Percentiles rank a stretch among this genome's conserved stretches.
Conservation (phyloP, 23 red algal genomes). For the Gracilaria vermiculophylla region DNA sequence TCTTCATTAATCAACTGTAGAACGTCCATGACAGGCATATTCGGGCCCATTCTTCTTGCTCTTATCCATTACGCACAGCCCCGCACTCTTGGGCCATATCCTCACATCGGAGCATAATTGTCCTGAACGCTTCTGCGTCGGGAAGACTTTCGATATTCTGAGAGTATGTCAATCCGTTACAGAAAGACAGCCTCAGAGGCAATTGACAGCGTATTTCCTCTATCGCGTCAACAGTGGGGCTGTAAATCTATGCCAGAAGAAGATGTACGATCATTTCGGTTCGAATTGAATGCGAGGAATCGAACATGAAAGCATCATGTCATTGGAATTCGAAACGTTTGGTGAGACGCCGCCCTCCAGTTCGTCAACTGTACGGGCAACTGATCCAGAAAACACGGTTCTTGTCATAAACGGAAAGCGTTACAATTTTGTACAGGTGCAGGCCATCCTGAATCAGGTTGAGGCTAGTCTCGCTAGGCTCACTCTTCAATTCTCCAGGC, state of each 20-base stretch:
- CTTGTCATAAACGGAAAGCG: conserved; percentile 4
- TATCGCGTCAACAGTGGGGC: not conserved
- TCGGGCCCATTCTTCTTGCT: not conserved
- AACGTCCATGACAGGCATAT: not conserved
- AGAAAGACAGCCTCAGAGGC: not conserved
- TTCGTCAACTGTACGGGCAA: not conserved
- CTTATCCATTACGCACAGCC: too few species aligned
- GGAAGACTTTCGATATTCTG: not conserved
- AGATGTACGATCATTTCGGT: not conserved
- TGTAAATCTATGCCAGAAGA: not conserved
- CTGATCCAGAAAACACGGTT: not conserved
- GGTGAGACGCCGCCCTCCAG: not conserved
- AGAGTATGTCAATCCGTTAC: not conserved
- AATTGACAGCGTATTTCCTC: not conserved
- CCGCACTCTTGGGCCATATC: not conserved
- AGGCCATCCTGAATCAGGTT: not conserved
- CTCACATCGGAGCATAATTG: not conserved
- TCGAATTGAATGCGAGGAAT: not conserved
- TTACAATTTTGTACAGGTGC: not conserved
- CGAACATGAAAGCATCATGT: conserved; percentile 17
- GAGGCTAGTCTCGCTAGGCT: conserved; percentile 8
- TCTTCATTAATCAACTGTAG: conserved; percentile 5
- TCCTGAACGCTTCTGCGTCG: not conserved
- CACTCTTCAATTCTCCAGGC: conserved; percentile 8
- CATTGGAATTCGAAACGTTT: not conserved